Conservation (phyloP, 805 yeast species). For the Kockiozyma suomiensis region DNA sequence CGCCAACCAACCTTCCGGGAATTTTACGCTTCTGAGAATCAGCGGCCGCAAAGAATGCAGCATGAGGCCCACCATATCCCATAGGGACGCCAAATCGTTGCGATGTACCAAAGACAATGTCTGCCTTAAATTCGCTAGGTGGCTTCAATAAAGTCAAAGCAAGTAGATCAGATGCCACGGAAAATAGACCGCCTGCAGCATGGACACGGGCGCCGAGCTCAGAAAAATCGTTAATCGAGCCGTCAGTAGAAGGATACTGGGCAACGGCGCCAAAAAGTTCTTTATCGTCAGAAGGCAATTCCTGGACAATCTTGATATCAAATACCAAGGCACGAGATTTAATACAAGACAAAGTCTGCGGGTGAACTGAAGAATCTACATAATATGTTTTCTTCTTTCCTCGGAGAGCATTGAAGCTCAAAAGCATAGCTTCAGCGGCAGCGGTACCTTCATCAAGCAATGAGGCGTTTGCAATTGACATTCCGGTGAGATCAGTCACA, state of each 20-base stretch:
- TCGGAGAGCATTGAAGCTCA: constrained; percentile 67
- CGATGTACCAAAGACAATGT: constrained; percentile 86
- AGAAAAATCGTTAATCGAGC: constrained; percentile 58
- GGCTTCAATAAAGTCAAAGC: constrained; percentile 85
- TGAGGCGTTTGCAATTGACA: constrained; percentile 94
- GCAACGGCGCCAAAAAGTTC: constrained; percentile 77
- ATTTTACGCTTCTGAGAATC: constrained; percentile 82
- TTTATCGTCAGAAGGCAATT: constrained; percentile 50
- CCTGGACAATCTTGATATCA: constrained; percentile 62
- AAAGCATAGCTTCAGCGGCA: constrained; percentile 94
- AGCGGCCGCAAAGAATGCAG: constrained; percentile 93
- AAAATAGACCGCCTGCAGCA: constrained; percentile 67
- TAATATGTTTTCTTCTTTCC: constrained; percentile 68
- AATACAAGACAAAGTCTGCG: constrained; percentile 82
- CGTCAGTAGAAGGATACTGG: constrained; percentile 91
- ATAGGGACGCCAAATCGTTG: constrained; percentile 98
- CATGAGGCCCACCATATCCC: constrained; percentile 99
- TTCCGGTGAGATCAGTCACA: constrained; percentile 85
- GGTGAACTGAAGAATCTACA: constrained; percentile 76
- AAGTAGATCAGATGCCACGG: constrained; percentile 89
- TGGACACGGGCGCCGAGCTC: constrained; percentile 69
- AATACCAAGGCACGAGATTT: constrained; percentile 76
- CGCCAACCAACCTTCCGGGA: constrained; percentile 95
- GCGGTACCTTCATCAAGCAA: constrained; percentile 95
- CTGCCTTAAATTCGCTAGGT: constrained; percentile 86